phyloP scores from a whole-genome alignment of 352 stramenopile species.

The Phytophthora boehmeriae region DNA sequence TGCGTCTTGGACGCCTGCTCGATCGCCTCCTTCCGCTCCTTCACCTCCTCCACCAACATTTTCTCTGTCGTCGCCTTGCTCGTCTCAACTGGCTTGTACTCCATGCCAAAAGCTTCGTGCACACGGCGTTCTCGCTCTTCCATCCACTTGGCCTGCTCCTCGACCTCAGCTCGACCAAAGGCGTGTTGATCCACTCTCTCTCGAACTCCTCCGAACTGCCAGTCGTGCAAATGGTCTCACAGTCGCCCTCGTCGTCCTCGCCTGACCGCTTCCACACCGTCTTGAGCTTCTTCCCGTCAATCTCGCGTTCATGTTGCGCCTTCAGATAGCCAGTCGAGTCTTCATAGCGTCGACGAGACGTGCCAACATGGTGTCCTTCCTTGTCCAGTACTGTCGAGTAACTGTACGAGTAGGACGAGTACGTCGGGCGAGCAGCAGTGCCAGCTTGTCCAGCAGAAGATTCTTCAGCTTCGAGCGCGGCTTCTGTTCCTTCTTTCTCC shows the following conservation, averaged over 20 bases:
- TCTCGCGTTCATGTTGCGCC: conserved; percentile 67
- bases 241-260: conserved; percentile 59
- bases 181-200: conserved; percentile 59
- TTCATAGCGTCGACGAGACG: conserved; percentile 72
- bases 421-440: conserved; percentile 34
- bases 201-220: conserved; percentile 66
- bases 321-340: conserved; percentile 77
- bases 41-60: conserved; percentile 25
- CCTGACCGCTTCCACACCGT: conserved; percentile 54
- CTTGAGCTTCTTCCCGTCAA: conserved; percentile 69
- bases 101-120: conserved; percentile 38
- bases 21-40: conserved; percentile 59
- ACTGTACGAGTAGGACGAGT: conserved; percentile 64
- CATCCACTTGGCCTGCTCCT: conserved; percentile 32
- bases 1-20: conserved; percentile 60
- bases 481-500: conserved; percentile 23
- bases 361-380: conserved; percentile 53
- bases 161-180: conserved; percentile 62
- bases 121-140: conserved; percentile 33
- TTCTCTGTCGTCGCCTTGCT: conserved; percentile 21
- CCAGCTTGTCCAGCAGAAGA: conserved; percentile 17
- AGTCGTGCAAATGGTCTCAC: conserved; percentile 49
- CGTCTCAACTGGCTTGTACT: conserved; percentile 39
- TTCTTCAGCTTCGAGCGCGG: conserved; percentile 22
- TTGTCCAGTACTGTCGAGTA: conserved; percentile 74